Percentiles rank a stretch among this genome's conserved stretches.
phyloP scores from a whole-genome alignment of 2,329 filamentous ascomycete species.

The Magnaporthiopsis poae region DNA sequence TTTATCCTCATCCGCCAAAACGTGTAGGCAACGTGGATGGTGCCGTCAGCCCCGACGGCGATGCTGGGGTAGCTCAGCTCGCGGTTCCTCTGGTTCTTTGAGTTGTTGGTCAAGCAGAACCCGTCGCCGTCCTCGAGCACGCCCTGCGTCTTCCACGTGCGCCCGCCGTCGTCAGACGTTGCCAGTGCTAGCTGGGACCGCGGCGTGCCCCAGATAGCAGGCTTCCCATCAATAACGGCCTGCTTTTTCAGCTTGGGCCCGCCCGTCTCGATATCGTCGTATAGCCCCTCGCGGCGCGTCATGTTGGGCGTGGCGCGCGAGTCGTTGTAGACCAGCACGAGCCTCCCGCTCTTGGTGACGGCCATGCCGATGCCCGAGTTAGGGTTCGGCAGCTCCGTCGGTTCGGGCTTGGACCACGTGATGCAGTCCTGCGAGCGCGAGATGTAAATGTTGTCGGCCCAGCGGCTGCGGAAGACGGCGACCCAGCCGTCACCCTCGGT shows the following conservation, averaged over 20 bases:
- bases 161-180: slow-evolving; percentile 25
- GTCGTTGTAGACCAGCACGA: slow-evolving; percentile 31
- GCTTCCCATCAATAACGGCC: slow-evolving; percentile 23
- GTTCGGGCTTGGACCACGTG: slow-evolving; percentile 25
- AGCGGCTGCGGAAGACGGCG: slow-evolving; percentile 32
- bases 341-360: slow-evolving; percentile 21
- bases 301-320: slow-evolving; percentile 24
- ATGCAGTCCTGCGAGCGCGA: slow-evolving; percentile 30
- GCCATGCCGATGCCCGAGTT: slow-evolving; percentile 33
- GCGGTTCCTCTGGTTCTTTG: slow-evolving; percentile 28
- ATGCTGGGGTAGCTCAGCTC: slow-evolving; percentile 36
- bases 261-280: slow-evolving; percentile 33
- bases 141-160: slow-evolving; percentile 25
- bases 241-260: slow-evolving; percentile 30
- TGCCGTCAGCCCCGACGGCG: slow-evolving; percentile 16
- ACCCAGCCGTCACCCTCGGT: slow-evolving; percentile 19
- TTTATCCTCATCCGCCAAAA: slow-evolving; percentile 34
- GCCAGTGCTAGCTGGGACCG: slow-evolving; percentile 25
- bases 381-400: slow-evolving; percentile 30
- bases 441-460: slow-evolving; percentile 33
- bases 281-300: slow-evolving; percentile 28
- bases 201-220: slow-evolving; percentile 34
- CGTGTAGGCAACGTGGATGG: slow-evolving; percentile 31
- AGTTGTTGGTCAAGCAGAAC: slow-evolving; percentile 36
- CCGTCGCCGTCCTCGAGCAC: slow-evolving; percentile 34